Percentiles rank a stretch among this genome's conserved stretches.
Evolutionary conservation across 2,329 filamentous ascomycete species (phyloP).

Genomic region (Penicillium sp.): DNA sequence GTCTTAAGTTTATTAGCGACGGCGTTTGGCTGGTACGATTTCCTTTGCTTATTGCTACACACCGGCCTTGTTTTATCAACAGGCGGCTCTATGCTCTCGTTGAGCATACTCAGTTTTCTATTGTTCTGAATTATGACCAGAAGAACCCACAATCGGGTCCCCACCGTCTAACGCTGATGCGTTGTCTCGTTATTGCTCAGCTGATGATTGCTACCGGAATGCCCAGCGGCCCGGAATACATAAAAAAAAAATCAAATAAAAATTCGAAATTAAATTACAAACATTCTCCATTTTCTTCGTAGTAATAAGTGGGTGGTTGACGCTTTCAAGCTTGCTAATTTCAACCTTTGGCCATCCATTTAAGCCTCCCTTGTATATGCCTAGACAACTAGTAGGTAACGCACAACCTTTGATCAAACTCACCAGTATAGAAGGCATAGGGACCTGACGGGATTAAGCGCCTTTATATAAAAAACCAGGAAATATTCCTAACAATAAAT

Average conservation of each 20-base stretch:
- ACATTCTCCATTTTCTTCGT: no score
- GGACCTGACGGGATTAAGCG: no score
- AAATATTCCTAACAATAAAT: no score
- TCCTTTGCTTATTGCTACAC: neutral
- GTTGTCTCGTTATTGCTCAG: neutral
- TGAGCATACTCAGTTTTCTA: neutral
- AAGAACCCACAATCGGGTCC: constrained; percentile 5
- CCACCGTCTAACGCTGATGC: neutral
- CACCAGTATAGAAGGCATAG: no score
- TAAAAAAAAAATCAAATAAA: neutral
- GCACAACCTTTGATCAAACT: no score
- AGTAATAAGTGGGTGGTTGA: no score
- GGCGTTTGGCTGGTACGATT: constrained; percentile 20
- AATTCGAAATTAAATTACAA: neutral
- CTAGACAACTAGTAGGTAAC: no score
- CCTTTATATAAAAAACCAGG: no score
- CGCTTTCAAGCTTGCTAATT: no score
- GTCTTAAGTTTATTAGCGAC: constrained; percentile 17
- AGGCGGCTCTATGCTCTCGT: neutral
- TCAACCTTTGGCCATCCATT: neutral
- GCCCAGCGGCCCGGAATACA: neutral
- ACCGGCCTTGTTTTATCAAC: neutral
- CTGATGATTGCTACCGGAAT: neutral
- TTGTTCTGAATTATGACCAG: constrained; percentile 14
- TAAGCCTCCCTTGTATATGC: neutral